phyloP scores from a whole-genome alignment of 805 yeast genomes.

The Wickerhamomyces bovis region DNA sequence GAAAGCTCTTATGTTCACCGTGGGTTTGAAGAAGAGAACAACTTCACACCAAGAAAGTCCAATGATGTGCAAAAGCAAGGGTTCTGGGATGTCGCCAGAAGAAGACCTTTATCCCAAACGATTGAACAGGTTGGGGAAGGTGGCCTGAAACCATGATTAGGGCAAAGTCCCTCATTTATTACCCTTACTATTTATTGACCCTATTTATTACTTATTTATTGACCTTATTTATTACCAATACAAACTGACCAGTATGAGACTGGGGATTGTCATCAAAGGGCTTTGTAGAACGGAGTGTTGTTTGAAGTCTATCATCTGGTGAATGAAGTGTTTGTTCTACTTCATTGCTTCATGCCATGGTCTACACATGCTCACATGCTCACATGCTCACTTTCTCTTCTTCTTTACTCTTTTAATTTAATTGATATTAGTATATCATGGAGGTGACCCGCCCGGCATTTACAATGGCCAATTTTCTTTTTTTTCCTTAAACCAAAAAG shows the following conservation, averaged over 20 bases:
- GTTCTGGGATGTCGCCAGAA: conserved; percentile 75
- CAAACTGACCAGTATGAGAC: neutral
- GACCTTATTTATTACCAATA: neutral
- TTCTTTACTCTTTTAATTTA: no score
- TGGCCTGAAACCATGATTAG: conserved; percentile 18
- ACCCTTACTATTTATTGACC: conserved; percentile 1
- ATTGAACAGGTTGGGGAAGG: conserved; percentile 59
- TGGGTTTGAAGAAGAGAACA: conserved; percentile 23
- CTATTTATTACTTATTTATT: conserved; percentile 1
- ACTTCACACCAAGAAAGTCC: conserved; percentile 21
- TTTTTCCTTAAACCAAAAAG: neutral
- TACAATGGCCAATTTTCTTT: no score
- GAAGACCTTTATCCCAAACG: conserved; percentile 79
- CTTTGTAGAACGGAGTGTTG: no score
- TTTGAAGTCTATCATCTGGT: no score
- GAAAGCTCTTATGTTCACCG: conserved; percentile 29
- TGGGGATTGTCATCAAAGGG: neutral
- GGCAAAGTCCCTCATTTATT: conserved; percentile 4
- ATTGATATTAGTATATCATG: no score
- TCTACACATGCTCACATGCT: no score
- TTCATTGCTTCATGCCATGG: no score
- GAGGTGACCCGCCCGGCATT: neutral
- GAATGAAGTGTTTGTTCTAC: no score
- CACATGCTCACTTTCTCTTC: no score
- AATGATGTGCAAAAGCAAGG: conserved; percentile 37